Percentiles rank a stretch among this genome's conserved stretches.
Evolutionary conservation across 1,139 yeast genomes (phyloP).

Genomic region (Debaryomyces singareniensis): DNA sequence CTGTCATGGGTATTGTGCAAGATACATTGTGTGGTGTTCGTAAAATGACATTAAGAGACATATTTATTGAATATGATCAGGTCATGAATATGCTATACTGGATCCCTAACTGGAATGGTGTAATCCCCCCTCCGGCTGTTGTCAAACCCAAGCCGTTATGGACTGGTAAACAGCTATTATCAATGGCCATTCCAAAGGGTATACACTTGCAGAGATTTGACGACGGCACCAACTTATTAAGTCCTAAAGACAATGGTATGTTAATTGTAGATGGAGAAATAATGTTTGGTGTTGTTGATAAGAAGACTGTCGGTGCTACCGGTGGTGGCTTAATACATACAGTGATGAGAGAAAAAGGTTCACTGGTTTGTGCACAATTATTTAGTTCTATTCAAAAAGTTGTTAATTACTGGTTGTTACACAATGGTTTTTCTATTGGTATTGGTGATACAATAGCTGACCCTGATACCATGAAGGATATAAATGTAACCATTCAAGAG

Average conservation of each 20-base stretch:
- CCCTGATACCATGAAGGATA: constrained; percentile 88
- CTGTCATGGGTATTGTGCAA: constrained; percentile 99
- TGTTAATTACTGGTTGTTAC: constrained; percentile 93
- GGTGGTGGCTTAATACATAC: constrained; percentile 98
- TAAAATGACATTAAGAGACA: constrained; percentile 89
- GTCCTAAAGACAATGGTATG: constrained; percentile 91
- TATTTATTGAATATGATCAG: constrained; percentile 83
- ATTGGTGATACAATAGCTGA: constrained; percentile 99
- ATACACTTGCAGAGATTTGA: constrained; percentile 91
- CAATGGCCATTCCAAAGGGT: constrained; percentile 93
- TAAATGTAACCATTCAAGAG: constrained; percentile 85
- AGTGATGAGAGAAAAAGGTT: constrained; percentile 96
- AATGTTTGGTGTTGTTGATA: constrained; percentile 95
- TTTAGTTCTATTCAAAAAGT: constrained; percentile 93
- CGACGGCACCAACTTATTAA: constrained; percentile 75
- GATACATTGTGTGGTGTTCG: constrained; percentile 97
- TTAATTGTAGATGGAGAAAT: constrained; percentile 87
- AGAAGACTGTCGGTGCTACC: constrained; percentile 96
- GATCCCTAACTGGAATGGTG: constrained; percentile 99
- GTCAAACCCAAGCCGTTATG: constrained; percentile 93
- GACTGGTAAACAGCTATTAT: constrained; percentile 94
- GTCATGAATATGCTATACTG: constrained; percentile 95
- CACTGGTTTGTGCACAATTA: constrained; percentile 80
- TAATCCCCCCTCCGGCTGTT: constrained; percentile 94
- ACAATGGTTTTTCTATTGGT: constrained; percentile 97